Base-by-base conservation (phyloP, 2,329 filamentous ascomycete genomes). In the Colletotrichum sp. region DNA sequence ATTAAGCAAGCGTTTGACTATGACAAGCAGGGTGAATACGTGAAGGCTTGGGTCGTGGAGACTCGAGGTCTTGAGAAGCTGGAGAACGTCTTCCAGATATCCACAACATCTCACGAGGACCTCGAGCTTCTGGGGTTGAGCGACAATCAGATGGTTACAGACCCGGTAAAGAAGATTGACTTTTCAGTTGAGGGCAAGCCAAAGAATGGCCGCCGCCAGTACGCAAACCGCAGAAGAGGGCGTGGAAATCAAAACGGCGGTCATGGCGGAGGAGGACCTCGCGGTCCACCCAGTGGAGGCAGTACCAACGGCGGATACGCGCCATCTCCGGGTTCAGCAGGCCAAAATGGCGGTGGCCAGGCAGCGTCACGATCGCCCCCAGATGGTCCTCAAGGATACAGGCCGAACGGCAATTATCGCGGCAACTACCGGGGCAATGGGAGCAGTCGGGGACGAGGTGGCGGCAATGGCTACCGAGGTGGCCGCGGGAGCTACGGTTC, bases 1-100 rank as follows among this genome's bases (percentile, higher is more conserved):
- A 91, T 96, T 65, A 96, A 96, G 82, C 94, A 96, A 82, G 93
- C 92, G 0, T 91, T 94, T 58, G 94, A 96, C 77, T 96, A 96
- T 80, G 94, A 96, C 81, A 88, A 89, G 3, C 85, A 91, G 0
- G 94, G 93, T 4, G 85, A 89, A 8, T 96, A 95, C 78, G 91
- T 95, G 10, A 90, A 91, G n/a, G 86, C 89, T 4, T 96, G 94
- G 95, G 87, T 96, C 0, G 90, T 91, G 0, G 94, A 96, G 81
- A 81, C 95, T 30, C 86, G 89, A 3, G 82, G 85, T 0, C 83
- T 95, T 1, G 84, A 87, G 48, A 86, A 85, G 52, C 80, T 89
- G 4, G 87, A 90, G 77, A 87, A 94, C 56, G 84, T 95, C 2
- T 96, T 95, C 79, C 94, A 96, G 80, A 87, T 91, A 0, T 95